Evolutionary conservation across 2,329 filamentous ascomycete genomes (phyloP).

Genomic region (Leptographium galeiforme): DNA sequence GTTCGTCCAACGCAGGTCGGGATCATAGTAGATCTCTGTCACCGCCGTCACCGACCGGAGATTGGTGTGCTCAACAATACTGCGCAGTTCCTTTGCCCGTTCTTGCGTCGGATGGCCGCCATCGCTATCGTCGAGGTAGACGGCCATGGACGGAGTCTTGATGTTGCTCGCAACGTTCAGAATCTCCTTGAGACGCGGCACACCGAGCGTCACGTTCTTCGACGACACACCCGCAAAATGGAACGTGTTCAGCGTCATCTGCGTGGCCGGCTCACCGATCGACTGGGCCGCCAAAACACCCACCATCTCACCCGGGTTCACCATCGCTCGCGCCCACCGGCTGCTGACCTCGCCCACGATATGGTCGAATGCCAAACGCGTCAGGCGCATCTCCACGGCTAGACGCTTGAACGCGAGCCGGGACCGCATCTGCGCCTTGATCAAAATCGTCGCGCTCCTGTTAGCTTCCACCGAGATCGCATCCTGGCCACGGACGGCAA

Average conservation of each 20-base stretch:
- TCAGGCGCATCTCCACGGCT: constrained; percentile 72
- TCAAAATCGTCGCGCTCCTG: constrained; percentile 72
- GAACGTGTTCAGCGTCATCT: constrained; percentile 99
- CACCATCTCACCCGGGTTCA: constrained; percentile 95
- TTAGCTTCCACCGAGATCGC: constrained; percentile 75
- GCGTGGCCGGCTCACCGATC: constrained; percentile 94
- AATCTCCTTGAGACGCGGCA: constrained; percentile 98
- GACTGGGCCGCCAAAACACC: constrained; percentile 95
- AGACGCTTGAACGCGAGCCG: constrained; percentile 86
- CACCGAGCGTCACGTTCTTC: constrained; percentile 97
- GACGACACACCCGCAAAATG: constrained; percentile 99
- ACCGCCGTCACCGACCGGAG: constrained; percentile 80
- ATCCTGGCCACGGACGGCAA: constrained; percentile 79
- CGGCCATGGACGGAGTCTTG: constrained; percentile 95
- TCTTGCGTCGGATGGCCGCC: constrained; percentile 49
- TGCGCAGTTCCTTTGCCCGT: constrained; percentile 72
- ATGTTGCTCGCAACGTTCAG: constrained; percentile 95
- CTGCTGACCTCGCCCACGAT: constrained; percentile 82
- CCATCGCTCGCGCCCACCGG: constrained; percentile 72
- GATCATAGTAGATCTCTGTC: constrained; percentile 96
- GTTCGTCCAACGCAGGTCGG: constrained; percentile 70
- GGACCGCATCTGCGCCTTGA: constrained; percentile 85
- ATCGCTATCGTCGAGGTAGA: constrained; percentile 58
- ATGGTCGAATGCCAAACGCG: constrained; percentile 84
- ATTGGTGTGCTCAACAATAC: constrained; percentile 85